phyloP scores from a whole-genome alignment of 2,329 filamentous ascomycete species.

The Grosmannia serpens region DNA sequence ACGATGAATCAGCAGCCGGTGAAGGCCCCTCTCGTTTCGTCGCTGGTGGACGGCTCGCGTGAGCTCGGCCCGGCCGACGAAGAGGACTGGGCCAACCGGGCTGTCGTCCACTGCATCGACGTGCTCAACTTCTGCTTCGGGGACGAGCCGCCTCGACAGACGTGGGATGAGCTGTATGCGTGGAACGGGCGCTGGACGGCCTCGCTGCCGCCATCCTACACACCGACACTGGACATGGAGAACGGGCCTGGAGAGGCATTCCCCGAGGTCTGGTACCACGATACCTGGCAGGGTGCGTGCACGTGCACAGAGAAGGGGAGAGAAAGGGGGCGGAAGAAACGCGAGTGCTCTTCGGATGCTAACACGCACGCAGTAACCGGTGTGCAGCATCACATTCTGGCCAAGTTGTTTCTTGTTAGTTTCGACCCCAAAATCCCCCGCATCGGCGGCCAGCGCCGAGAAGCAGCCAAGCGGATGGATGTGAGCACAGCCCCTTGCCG shows the following conservation, averaged over 20 bases:
- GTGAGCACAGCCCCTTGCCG: neutral
- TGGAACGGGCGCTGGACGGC: constrained; percentile 35
- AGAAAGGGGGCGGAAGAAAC: too few species aligned
- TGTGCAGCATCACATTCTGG: constrained; percentile 47
- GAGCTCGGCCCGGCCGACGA: constrained; percentile 36
- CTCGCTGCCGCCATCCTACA: constrained; percentile 37
- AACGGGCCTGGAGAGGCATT: constrained; percentile 30
- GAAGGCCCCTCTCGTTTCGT: constrained; percentile 36
- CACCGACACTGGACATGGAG: constrained; percentile 38
- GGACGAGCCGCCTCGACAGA: constrained; percentile 18
- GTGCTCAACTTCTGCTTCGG: constrained; percentile 53
- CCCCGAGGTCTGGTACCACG: constrained; percentile 46
- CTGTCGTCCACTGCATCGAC: constrained; percentile 51
- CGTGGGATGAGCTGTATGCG: constrained; percentile 32
- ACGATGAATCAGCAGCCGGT: constrained; percentile 34
- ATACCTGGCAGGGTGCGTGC: constrained; percentile 36
- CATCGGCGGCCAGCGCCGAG: constrained; percentile 28
- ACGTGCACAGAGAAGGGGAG: too few species aligned
- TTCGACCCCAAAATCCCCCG: constrained; percentile 43
- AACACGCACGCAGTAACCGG: constrained; percentile 35
- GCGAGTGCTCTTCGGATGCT: neutral
- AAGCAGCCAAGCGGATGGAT: constrained; percentile 7
- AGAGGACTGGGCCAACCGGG: constrained; percentile 47
- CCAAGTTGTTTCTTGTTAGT: constrained; percentile 42
- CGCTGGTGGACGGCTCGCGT: constrained; percentile 33